Evolutionary conservation across 176 grass and related monocot species (phyloP), one percentile per base, ranked within the genome.

Genomic region (Oryza brachyantha): DNA sequence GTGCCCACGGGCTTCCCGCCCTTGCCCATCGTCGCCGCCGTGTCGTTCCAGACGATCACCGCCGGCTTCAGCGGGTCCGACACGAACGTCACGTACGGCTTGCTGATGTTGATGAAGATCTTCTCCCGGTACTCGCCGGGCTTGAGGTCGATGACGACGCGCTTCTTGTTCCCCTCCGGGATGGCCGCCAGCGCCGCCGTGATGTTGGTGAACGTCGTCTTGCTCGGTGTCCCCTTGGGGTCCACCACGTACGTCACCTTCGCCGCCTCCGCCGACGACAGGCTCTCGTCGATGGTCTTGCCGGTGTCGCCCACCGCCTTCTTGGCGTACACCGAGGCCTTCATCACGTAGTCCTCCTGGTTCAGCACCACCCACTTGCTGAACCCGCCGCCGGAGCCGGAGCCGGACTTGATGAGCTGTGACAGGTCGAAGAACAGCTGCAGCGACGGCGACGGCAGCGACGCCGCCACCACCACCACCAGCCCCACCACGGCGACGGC

Each of bases 91-190:
- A 92, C 3, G 78, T 72, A 88, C 0, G 83, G 76, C 70, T 86
- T 88, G 43, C 29, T 79, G 0, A 21, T 5, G 39, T 77, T 87
- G 12, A 92, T 10, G 52, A 86, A 74, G 5, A 92, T 1, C 90
- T 92, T 92, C 80, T 92, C 90, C 1, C 90, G 43, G 71, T 80
- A 92, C 34, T 1, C 79, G 13, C 83, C 90, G 17, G 86, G 64
- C 35, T 60, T 88, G 5, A 92, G 65, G 17, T 72, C 70, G 0
- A 92, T 66, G 27, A 92, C 24, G 37, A 86, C 83, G 26, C 90
- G 83, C 27, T 25, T 16, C 0, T 36, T 66, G 66, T 86, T 92
- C 17, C 61, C 63, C 5, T 37, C 71, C 0, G 90, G 83, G 29
- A 88, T 32, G 13, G 22, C 72, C 0, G 0, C 69, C 0, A 92